Evolutionary conservation across 1,139 yeast species (phyloP), one percentile per base, ranked within the genome.

Genomic region (Debaryomyces fabryi): DNA sequence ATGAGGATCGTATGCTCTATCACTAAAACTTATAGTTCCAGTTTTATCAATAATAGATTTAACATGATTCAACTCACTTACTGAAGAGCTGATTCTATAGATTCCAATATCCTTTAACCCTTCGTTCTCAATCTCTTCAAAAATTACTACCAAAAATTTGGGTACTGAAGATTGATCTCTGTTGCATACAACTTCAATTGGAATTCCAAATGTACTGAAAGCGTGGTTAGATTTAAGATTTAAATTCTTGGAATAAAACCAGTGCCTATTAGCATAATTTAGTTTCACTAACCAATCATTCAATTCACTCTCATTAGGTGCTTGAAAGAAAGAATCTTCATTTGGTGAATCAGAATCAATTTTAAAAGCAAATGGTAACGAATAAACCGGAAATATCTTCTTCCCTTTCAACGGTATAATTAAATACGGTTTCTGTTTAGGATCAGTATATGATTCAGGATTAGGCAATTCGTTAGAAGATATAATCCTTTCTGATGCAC

Each of bases 61-160:
- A 52, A 91, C 75, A 23, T 82, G 78, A 51, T 79, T 82, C 52
- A 93, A 83, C 47, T 90, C 89, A 42, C 89, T 88, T 40, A 90
- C 72, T 0, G 97, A 89, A 0, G 97, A 95, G 51, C 96, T 89
- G 52, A 92, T 88, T 65, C 99, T 83, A 65, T 93, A 93, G 18
- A 93, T 74, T 20, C 99, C 99, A 51, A 90, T 89, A 63, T 92
- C 98, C 53, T 88, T 89, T 33, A 93, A 66, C 0, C 98, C 97
- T 48, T 92, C 82, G 25, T 74, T 68, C 63, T 93, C 98, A 53
- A 93, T 85, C 58, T 86, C 96, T 41, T 75, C 75, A 56, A 91
- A 76, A 27, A 93, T 70, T 46, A 77, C 74, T 30, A 78, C 81
- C 49, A 91, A 83, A 36, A 92, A 82, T 13, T 65, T 69, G 1